Percentiles rank a stretch among this genome's conserved stretches.
phyloP scores from a whole-genome alignment of 1,284 basidiomycete genomes.

The Cryptococcus sp. region DNA sequence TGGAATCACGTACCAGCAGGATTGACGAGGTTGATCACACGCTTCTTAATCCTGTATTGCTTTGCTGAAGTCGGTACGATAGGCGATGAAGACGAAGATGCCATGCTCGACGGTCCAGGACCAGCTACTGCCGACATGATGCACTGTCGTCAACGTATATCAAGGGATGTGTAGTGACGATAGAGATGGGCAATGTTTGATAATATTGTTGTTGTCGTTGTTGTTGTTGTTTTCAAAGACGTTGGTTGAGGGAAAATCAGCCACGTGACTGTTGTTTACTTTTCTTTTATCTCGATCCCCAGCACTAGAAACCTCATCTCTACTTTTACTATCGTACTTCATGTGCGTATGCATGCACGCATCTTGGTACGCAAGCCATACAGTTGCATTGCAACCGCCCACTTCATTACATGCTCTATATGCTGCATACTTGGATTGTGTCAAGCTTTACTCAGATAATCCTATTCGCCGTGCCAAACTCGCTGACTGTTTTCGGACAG shows the following conservation, averaged over 20 bases:
- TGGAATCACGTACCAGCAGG: slow-evolving; percentile 29
- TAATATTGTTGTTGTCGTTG: neutral
- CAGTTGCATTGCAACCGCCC: neutral
- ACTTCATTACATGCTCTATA: neutral
- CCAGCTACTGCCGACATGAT: slow-evolving; percentile 21
- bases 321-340: no score
- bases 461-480: neutral
- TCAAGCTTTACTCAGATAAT: neutral
- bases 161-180: neutral
- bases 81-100: slow-evolving; percentile 25
- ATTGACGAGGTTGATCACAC: slow-evolving; percentile 39
- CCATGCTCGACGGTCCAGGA: slow-evolving; percentile 31
- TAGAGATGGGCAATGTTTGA: neutral
- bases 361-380: neutral
- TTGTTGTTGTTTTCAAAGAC: neutral
- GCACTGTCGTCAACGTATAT: neutral
- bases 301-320: neutral
- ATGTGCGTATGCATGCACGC: neutral
- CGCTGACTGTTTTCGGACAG: no score
- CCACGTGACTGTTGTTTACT: slow-evolving; percentile 20
- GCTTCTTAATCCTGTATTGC: slow-evolving; percentile 24
- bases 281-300: neutral
- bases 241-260: slow-evolving; percentile 9
- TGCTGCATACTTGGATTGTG: neutral
- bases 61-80: slow-evolving; percentile 27